Conservation (phyloP, 306 rosid species). For the Cucurbita moschata region DNA sequence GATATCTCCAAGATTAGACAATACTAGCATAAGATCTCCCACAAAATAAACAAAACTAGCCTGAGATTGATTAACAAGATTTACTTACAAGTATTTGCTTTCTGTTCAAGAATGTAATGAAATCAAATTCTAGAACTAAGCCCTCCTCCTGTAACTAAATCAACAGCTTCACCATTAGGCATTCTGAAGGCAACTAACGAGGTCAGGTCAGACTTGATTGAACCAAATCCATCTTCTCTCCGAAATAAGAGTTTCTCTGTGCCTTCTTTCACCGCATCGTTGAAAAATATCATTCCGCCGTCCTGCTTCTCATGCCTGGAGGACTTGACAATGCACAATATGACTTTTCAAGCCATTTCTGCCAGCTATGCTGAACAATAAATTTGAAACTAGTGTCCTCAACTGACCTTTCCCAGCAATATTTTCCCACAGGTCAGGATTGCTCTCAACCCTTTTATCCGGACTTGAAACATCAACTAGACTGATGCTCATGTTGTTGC, state of each 20-base stretch:
- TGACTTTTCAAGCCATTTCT: slow-evolving; percentile 86
- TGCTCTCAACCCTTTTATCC: slow-evolving; percentile 53
- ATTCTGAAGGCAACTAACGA: slow-evolving; percentile 13
- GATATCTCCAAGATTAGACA: slow-evolving; percentile 31
- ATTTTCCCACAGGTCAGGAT: slow-evolving; percentile 90
- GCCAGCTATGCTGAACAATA: slow-evolving; percentile 86
- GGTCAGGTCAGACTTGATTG: slow-evolving; percentile 2
- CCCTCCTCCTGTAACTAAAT: slow-evolving; percentile 23
- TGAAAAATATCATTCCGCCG: not conserved
- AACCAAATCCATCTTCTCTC: not conserved
- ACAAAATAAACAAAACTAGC: slow-evolving; percentile 21
- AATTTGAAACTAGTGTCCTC: slow-evolving; percentile 59
- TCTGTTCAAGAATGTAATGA: slow-evolving; percentile 38
- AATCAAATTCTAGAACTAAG: slow-evolving; percentile 13
- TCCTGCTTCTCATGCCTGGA: slow-evolving; percentile 51
- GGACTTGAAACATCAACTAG: slow-evolving; percentile 72
- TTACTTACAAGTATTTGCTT: slow-evolving; percentile 46
- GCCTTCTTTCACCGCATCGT: slow-evolving; percentile 3
- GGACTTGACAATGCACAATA: slow-evolving; percentile 95
- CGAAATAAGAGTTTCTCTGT: slow-evolving; percentile 5
- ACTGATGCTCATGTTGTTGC: slow-evolving; percentile 97
- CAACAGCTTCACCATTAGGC: slow-evolving; percentile 7
- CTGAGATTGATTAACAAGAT: slow-evolving; percentile 32
- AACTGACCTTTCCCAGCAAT: slow-evolving; percentile 82
- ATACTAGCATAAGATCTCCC: slow-evolving; percentile 30